phyloP scores from a whole-genome alignment of 2,329 filamentous ascomycete genomes.

The Aspergillus sergii region DNA sequence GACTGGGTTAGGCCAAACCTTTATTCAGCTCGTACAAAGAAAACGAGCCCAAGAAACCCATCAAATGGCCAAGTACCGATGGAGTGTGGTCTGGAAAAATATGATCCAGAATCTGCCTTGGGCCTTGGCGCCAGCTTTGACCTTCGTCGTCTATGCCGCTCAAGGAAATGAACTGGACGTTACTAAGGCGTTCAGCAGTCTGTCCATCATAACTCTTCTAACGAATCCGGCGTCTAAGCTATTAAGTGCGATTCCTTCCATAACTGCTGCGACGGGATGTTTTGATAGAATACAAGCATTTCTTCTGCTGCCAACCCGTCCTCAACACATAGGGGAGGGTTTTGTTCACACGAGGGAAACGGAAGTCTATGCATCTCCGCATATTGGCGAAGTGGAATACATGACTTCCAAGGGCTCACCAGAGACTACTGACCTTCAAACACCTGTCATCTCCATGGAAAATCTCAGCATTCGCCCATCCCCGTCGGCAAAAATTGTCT shows the following conservation, averaged over 20 bases:
- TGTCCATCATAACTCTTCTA: conserved; percentile 27
- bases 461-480: too few species aligned
- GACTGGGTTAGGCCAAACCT: conserved; percentile 35
- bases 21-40: conserved; percentile 13
- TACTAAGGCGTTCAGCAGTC: conserved; percentile 23
- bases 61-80: conserved; percentile 16
- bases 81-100: conserved; percentile 18
- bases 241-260: conserved; percentile 20
- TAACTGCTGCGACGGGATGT: conserved; percentile 15
- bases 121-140: conserved; percentile 21
- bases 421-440: too few species aligned
- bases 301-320: background rate
- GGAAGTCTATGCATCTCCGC: too few species aligned
- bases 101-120: conserved; percentile 22
- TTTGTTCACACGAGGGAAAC: too few species aligned
- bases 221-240: conserved; percentile 22
- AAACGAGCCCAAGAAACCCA: conserved; percentile 13
- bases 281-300: conserved; percentile 22
- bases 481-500: background rate
- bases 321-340: too few species aligned
- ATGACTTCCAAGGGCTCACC: too few species aligned
- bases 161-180: conserved; percentile 1
- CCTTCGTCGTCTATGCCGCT: conserved; percentile 21
- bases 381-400: too few species aligned
- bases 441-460: too few species aligned